A percentile compares a stretch with the other conserved stretches of the same genome.
Evolutionary conservation across 176 grass and related monocot genomes (phyloP).

Genomic region (Cocos nucifera): DNA sequence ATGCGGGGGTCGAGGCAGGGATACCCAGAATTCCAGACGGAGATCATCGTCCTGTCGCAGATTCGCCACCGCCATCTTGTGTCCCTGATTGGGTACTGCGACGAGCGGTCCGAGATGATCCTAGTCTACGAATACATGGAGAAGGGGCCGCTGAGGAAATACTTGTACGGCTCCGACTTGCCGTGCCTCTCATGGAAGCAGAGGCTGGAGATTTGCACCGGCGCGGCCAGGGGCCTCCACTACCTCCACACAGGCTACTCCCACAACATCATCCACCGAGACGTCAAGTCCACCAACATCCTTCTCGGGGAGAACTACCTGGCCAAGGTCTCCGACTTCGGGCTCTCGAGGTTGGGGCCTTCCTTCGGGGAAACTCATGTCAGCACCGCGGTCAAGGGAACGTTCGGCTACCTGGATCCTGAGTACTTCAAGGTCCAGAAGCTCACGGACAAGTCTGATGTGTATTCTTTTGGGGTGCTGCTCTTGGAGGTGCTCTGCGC

Average conservation of each 20-base stretch:
- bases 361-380: constrained; percentile 24
- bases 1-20: constrained; percentile 27
- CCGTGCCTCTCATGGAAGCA: constrained; percentile 45
- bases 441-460: constrained; percentile 42
- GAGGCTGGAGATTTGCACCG: constrained; percentile 52
- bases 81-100: constrained; percentile 36
- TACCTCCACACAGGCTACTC: constrained; percentile 46
- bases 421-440: constrained; percentile 43
- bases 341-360: constrained; percentile 28
- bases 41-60: constrained; percentile 31
- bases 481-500: constrained; percentile 45
- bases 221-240: constrained; percentile 42
- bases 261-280: constrained; percentile 50
- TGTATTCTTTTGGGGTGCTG: constrained; percentile 44
- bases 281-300: constrained; percentile 56
- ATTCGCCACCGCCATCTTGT: constrained; percentile 43
- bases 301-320: constrained; percentile 28
- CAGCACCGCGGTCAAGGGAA: constrained; percentile 28
- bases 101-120: constrained; percentile 38
- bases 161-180: constrained; percentile 24
- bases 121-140: constrained; percentile 51
- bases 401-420: constrained; percentile 36
- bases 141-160: constrained; percentile 22
- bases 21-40: constrained; percentile 38
- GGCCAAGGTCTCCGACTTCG: constrained; percentile 48